phyloP scores from a whole-genome alignment of 208 protist genomes.

The Acanthamoeba healyi region DNA sequence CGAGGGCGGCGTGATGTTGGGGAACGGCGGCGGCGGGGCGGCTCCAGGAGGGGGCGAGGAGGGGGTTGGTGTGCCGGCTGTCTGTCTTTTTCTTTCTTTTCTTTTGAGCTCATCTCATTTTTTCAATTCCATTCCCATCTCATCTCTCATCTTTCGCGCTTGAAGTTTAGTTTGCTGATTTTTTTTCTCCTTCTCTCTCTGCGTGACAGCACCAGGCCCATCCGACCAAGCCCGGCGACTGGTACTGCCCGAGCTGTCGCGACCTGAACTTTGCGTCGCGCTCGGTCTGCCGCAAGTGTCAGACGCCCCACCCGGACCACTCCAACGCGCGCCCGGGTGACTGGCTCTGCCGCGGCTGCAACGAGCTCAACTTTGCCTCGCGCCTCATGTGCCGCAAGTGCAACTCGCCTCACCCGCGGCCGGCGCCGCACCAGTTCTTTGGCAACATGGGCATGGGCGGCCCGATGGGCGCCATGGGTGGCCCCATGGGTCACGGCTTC shows the following conservation, averaged over 20 bases:
- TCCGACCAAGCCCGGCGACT: conserved; percentile 38
- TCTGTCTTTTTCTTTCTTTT: no score
- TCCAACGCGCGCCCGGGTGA: conserved; percentile 46
- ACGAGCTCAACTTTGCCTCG: conserved; percentile 67
- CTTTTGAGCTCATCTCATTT: no score
- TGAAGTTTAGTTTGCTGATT: no score
- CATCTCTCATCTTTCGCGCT: not conserved
- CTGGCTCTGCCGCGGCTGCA: conserved; percentile 60
- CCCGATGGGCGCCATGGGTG: not conserved
- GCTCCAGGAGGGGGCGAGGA: conserved; percentile 1
- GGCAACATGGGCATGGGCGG: conserved; percentile 22
- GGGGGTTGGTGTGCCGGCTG: conserved; percentile 38
- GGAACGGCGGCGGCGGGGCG: not conserved
- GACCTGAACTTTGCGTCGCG: conserved; percentile 73
- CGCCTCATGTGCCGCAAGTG: conserved; percentile 67
- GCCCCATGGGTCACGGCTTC: conserved; percentile 49
- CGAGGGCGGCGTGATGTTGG: not conserved
- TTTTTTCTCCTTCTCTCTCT: not conserved
- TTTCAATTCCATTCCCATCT: not conserved
- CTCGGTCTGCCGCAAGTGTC: conserved; percentile 52
- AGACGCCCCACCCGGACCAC: conserved; percentile 45
- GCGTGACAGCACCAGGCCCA: not conserved
- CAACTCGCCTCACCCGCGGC: conserved; percentile 54
- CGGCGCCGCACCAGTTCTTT: conserved; percentile 20
- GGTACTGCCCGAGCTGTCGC: conserved; percentile 67